Conservation (phyloP, 805 yeast species). For the Metschnikowia anglica region DNA sequence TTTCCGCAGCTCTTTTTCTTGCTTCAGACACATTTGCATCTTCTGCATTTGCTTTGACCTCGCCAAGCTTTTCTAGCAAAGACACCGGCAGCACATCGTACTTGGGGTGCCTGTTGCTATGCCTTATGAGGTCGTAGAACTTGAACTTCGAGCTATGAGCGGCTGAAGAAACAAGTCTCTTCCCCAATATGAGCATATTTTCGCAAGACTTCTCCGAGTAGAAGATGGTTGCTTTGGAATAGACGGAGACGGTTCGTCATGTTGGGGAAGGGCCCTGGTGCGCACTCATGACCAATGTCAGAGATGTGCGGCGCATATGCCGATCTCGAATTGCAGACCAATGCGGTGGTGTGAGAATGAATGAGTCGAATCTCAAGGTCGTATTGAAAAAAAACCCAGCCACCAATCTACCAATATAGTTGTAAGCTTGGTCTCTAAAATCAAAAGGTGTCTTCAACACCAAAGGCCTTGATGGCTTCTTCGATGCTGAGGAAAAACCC, state of each 20-base stretch:
- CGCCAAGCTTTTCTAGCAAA: background rate
- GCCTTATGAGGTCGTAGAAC: conserved; percentile 38
- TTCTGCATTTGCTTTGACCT: background rate
- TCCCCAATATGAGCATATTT: conserved; percentile 4
- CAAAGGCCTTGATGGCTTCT: conserved; percentile 50
- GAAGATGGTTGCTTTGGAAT: background rate
- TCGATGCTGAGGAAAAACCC: conserved; percentile 52
- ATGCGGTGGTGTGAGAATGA: background rate
- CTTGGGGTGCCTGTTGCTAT: conserved; percentile 34
- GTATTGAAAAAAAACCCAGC: background rate
- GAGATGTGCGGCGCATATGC: conserved; percentile 1
- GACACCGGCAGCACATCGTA: conserved; percentile 17
- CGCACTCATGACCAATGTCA: conserved; percentile 1
- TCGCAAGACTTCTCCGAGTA: too few relatives aligned
- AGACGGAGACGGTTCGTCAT: background rate
- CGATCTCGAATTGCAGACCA: conserved; percentile 1
- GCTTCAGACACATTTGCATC: background rate
- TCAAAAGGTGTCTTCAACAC: conserved; percentile 2
- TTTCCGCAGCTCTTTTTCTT: conserved; percentile 36
- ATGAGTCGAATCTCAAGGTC: too few relatives aligned
- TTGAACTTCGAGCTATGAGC: conserved; percentile 20
- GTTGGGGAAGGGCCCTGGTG: background rate
- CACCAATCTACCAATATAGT: background rate
- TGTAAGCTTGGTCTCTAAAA: too few relatives aligned
- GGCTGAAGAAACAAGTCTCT: conserved; percentile 4